Base-by-base conservation (phyloP, 2,329 filamentous ascomycete genomes). In the Alternaria gaisen region DNA sequence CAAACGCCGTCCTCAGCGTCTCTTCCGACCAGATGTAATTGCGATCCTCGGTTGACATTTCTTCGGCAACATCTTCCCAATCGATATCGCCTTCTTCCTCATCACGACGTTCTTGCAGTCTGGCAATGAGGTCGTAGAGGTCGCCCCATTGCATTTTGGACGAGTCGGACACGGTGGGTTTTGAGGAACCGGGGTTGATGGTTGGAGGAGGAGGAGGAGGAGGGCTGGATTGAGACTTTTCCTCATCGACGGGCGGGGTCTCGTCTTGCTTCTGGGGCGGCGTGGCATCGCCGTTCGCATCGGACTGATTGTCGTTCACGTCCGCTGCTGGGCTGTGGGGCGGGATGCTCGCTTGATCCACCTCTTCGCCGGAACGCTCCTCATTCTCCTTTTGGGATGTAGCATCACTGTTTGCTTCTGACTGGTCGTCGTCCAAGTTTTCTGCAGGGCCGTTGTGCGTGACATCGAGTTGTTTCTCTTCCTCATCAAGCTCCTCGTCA, bases 61-160 rank as follows among this genome's bases (percentile, higher is more conserved):
- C 52, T 18, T 57, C 30, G 8, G 52, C 58, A 3, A 66, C 24
- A 20, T 61, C 61, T 5, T 64, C 71, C 79, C 79, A 81, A 14
- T 76, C 58, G 8, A 79, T 74, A n/a, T 72, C 72, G n/a, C 78
- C 76, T 30, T 76, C 67, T 10, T 70, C 53, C 12, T 53, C 55
- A 16, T 50, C 40, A 20, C 73, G 67, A 2, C 53, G 38, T 7
- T 64, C 36, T 53, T 58, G 48, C 67, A 80, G 70, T 68, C 57
- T 81, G 68, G 12, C 77, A 72, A 82, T 65, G 4, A 81, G 70
- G 53, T 81, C 77, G 58, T 77, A 77, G 44, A 78, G 78, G 63
- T 83, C 81, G 22, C 81, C 80, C 57, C 74, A 69, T 42, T 76
- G 71, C 74, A 82, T 81, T 18, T 75, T 67, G 16, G 68, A 61